Conservation (phyloP, 2,329 filamentous ascomycete species). For the Cercospora sesami region DNA sequence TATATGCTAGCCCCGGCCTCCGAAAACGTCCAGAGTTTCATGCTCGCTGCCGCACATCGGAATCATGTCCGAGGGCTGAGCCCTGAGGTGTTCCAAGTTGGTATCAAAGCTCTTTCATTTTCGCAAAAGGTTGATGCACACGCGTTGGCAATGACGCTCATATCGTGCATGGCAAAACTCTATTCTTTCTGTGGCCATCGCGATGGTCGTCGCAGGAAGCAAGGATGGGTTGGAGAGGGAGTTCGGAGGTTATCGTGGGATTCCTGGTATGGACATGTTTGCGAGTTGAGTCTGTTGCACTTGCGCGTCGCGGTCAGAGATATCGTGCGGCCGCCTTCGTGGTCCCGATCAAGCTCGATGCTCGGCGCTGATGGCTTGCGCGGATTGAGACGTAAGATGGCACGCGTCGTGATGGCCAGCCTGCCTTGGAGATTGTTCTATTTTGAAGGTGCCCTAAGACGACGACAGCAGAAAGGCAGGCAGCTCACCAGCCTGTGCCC, state of each 20-base stretch:
- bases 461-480: background rate
- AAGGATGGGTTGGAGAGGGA: background rate
- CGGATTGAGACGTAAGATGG: background rate
- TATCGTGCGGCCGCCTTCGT: background rate
- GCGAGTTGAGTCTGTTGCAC: background rate
- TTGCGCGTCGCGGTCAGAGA: background rate
- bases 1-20: background rate
- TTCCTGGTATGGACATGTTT: background rate
- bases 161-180: background rate
- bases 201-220: background rate
- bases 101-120: background rate
- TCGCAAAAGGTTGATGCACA: background rate
- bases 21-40: background rate
- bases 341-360: background rate
- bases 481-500: background rate
- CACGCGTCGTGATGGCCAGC: background rate
- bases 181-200: background rate
- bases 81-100: background rate
- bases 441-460: background rate
- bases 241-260: background rate
- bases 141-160: background rate
- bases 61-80: background rate
- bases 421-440: background rate
- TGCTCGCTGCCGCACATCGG: background rate
- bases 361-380: background rate